Base-by-base conservation (phyloP, 108 stramenopile species). In the Skeletonema costatum region DNA sequence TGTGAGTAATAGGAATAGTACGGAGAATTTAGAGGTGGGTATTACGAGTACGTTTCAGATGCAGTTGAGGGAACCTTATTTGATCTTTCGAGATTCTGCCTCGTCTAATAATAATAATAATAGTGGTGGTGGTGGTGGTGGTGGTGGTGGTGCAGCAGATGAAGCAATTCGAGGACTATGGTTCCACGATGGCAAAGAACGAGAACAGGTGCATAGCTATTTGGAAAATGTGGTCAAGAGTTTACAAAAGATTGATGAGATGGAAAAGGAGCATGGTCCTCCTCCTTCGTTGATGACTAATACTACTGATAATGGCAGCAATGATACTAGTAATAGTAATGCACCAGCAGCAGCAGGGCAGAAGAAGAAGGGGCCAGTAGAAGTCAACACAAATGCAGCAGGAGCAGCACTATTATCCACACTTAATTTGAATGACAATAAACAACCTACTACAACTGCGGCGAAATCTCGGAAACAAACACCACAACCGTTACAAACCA, bases 181-280 rank as follows among this genome's bases (percentile, higher is more conserved):
- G 92, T 95, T 95, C 62, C 89, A 86, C 12, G 77, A 87, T 81
- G 77, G 74, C 5, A 76, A 85, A 8, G 94, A 95, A 70, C 82
- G 90, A 25, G 73, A 78, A 4, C 60, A 71, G 5, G 66, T 95
- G 32, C 85, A 77, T 31, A 60, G 79, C 9, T 71, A 80, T 56
- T 73, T 95, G 66, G 66, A 80, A 32, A 35, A 76, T 10, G 80
- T 88, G 0, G 66, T 90, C 29, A 77, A 77, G 38, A 84, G 77
- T 61, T 64, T 85, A 21, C 61, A 16, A 16, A 62, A 77, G 53
- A 72, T 85, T 66, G 75, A 77, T 25, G 63, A 85, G 62, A 71
- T 72, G 80, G 80, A 80, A 53, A 19, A 39, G 46, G 44, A 35
- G 7, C 36, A 60, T 35, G 56, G 44, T 17, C 67, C 66, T 51